Conservation (phyloP, 345 rosid genomes). For the Abelmoschus esculentus region DNA sequence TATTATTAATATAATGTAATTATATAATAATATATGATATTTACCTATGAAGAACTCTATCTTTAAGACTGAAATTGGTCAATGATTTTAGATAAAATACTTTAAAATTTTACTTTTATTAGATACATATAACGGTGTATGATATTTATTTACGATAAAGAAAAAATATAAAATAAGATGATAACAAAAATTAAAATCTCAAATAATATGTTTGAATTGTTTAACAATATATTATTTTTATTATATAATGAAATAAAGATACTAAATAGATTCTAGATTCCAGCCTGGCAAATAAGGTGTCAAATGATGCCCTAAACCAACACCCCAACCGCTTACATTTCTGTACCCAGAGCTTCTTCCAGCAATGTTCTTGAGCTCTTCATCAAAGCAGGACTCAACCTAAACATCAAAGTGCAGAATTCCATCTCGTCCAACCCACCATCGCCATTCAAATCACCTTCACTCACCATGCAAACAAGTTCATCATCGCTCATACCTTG, state of each 20-base stretch:
- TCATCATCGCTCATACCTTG: conserved; percentile 44
- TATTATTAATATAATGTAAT: too few species aligned
- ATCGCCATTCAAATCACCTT: conserved; percentile 57
- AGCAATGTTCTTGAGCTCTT: conserved; percentile 25
- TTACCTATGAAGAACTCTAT: too few species aligned
- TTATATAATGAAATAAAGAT: neutral
- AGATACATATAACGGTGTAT: too few species aligned
- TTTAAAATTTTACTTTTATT: too few species aligned
- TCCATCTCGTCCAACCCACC: conserved; percentile 44
- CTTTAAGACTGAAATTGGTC: too few species aligned
- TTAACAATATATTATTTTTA: too few species aligned
- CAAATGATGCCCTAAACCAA: neutral
- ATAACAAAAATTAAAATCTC: too few species aligned
- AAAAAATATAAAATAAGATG: too few species aligned
- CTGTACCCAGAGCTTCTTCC: conserved; percentile 22
- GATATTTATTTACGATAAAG: too few species aligned
- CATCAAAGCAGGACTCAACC: conserved; percentile 57
- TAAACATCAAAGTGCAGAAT: conserved; percentile 55
- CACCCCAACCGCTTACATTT: neutral
- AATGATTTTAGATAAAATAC: too few species aligned
- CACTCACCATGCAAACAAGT: conserved; percentile 38
- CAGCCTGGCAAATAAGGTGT: neutral
- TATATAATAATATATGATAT: too few species aligned
- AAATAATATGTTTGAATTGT: too few species aligned
- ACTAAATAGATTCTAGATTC: neutral